Base-by-base conservation (phyloP, 1,139 yeast species). In the Diutina mesorugosa region DNA sequence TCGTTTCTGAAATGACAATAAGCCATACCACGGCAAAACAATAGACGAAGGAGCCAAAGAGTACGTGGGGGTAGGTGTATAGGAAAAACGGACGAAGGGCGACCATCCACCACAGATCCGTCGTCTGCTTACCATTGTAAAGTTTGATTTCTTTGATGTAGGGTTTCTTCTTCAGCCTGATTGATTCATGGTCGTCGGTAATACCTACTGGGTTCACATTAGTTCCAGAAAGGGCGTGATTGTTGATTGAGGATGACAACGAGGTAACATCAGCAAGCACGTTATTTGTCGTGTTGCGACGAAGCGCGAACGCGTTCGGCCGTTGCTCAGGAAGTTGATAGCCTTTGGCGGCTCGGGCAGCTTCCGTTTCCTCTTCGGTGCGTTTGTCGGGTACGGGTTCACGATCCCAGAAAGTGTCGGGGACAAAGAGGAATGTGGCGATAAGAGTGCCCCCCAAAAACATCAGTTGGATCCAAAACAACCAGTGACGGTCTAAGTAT, bases 351-450 rank as follows among this genome's bases (percentile, higher is more conserved):
- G 69, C 72, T 59, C 74, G 70, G 1, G 85, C 86, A 26, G 72
- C 71, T 56, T 70, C 71, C 4, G 84, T 72, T 65, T 82, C 87
- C 57, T 70, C 69, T 26, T 70, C 64, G 1, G 84, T 78, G 60
- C 83, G 72, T 61, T 74, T 72, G 60, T 74, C 77, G 4, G 78
- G 79, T 2, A 71, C 69, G 6, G 87, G 84, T 0, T 77, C 67
- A 58, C 87, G 71, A 59, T 80, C 83, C 85, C 85, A 83, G 66
- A 80, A 82, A 0, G 87, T 83, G 60, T 83, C 87, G 1, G 87
- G 87, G 18, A 81, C 86, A 64, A 81, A 81, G 26, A 83, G 65
- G 59, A 74, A 76, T 6, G 81, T 79, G 51, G 76, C 65, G 2
- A 76, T 61, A 32, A 80, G 69, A 61, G 75, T 73, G 55, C 70